phyloP scores from a whole-genome alignment of 345 rosid genomes.

The Litchi chinensis region DNA sequence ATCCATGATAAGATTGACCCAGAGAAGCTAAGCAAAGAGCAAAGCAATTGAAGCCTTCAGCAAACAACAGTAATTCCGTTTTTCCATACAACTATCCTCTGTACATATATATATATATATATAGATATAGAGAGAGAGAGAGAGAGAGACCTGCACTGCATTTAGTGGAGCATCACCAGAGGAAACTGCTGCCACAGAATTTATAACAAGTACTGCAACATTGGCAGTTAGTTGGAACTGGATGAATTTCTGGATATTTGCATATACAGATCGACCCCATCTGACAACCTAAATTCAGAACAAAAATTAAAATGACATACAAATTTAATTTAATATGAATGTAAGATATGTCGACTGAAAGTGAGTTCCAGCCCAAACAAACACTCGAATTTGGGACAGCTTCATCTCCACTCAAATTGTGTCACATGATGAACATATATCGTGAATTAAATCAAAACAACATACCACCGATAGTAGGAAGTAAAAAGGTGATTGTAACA shows the following conservation, averaged over 20 bases:
- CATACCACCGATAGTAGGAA: background rate
- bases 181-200: slow-evolving; percentile 90
- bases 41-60: background rate
- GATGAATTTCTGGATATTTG: slow-evolving; percentile 97
- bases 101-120: too few species aligned
- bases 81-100: background rate
- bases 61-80: background rate
- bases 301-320: background rate
- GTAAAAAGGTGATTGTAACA: background rate
- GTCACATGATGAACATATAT: background rate
- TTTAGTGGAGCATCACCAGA: slow-evolving; percentile 96
- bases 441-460: background rate
- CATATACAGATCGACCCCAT: slow-evolving; percentile 99
- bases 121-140: background rate
- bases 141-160: slow-evolving; percentile 79
- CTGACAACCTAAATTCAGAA: slow-evolving; percentile 71
- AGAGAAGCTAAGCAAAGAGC: slow-evolving; percentile 64
- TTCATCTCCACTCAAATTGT: background rate
- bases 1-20: slow-evolving; percentile 99
- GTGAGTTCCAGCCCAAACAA: background rate
- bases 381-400: background rate
- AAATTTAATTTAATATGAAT: background rate
- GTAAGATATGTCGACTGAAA: background rate
- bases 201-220: slow-evolving; percentile 91
- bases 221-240: slow-evolving; percentile 97